Conservation (phyloP, 257 asterid genomes). For the Fraxinus quadrangulata region DNA sequence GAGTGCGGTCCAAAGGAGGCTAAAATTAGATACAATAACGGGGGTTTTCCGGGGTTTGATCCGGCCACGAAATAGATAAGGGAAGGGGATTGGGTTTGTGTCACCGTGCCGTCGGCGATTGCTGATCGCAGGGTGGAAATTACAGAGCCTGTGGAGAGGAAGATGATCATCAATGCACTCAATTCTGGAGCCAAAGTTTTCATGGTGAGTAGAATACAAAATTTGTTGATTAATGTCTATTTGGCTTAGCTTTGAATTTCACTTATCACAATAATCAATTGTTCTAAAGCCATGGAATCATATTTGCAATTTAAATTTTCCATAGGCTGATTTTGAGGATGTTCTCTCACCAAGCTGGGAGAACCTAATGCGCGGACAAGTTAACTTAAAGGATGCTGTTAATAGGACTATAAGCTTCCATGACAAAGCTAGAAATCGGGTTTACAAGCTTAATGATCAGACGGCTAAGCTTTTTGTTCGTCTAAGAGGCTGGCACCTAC, state of each 20-base stretch:
- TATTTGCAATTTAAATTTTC: neutral
- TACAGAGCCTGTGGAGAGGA: conserved; percentile 95
- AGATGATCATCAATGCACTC: conserved; percentile 95
- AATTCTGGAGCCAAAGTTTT: conserved; percentile 96
- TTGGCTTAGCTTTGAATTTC: no score
- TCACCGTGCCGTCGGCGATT: conserved; percentile 73
- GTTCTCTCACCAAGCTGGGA: conserved; percentile 95
- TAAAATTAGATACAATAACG: conserved; percentile 60
- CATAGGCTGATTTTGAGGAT: conserved; percentile 96
- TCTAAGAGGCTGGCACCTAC: conserved; percentile 92
- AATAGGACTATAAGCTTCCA: conserved; percentile 76
- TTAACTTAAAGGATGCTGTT: conserved; percentile 82
- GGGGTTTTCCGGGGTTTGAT: conserved; percentile 73
- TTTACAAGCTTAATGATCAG: conserved; percentile 69
- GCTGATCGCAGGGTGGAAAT: conserved; percentile 94
- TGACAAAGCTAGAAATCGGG: conserved; percentile 74
- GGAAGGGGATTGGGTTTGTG: conserved; percentile 74
- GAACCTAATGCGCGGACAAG: conserved; percentile 78
- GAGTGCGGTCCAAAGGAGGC: conserved; percentile 67
- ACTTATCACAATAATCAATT: no score
- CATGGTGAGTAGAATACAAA: conserved; percentile 52
- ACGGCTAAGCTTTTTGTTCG: conserved; percentile 94
- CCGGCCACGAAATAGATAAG: conserved; percentile 70
- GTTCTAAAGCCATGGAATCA: neutral
- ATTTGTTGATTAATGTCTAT: no score